Base-by-base conservation (phyloP, 1,139 yeast genomes). In the Arxiozyma slooffiae region DNA sequence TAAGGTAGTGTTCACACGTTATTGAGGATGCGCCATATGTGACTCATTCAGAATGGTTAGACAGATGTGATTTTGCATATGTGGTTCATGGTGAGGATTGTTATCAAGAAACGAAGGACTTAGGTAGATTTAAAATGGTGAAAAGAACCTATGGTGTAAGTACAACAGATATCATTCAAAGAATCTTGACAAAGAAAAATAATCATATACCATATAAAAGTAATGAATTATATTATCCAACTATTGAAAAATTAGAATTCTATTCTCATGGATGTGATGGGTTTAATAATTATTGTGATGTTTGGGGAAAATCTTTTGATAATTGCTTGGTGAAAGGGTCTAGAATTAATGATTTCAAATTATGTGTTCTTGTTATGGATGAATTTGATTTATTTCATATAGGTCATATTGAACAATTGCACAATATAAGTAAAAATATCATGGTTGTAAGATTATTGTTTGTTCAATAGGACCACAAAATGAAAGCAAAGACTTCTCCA, bases 21-120 rank as follows among this genome's bases (percentile, higher is more conserved):
- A 77, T 92, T 20, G 76, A 82, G 1, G 74, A 77, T 54, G 97
- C 98, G 0, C 98, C 98, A 1, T 92, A 92, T 62, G 97, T 90
- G n/a, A 92, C 98, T 0, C 87, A 84, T 57, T 94, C 96, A 0
- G 71, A 70, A 46, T 82, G 86, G 54, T 79, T 90, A 89, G 88
- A 85, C 60, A 59, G 72, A 39, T 79, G 79, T 63, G 81, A 79
- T 8, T 92, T 98, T 70, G 71, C 79, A 60, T 92, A 82, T 64
- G 98, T 92, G 20, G 96, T 92, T 14, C 98, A 92, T 66, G 98
- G 98, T 0, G 81, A 87, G 52, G 98, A 92, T 68, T 87, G 97
- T 61, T 92, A 92, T 69, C 85, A 84, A 55, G 75, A 68, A 23
- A 88, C 90, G 55, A 90, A 90, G 67, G 90, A 87, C 51, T 70